Conservation (phyloP, 2,329 filamentous ascomycete genomes). For the Myriosclerotinia duriaeana region DNA sequence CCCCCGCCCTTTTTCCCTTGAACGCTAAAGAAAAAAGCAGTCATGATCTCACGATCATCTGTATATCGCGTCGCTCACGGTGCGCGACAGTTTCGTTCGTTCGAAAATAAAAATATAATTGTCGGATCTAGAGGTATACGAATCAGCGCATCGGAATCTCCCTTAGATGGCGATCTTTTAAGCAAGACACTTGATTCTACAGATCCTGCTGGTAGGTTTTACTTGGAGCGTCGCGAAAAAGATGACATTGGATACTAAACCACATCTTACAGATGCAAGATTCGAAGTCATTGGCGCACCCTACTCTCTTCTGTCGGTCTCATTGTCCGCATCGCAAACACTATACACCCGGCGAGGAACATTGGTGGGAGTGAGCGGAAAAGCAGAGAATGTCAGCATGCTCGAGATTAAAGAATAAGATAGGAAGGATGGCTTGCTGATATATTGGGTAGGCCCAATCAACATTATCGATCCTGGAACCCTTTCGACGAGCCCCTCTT, state of each 20-base stretch:
- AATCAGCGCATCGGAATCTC: slow-evolving; percentile 59
- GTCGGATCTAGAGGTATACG: slow-evolving; percentile 56
- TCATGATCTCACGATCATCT: slow-evolving; percentile 38
- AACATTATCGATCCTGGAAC: slow-evolving; percentile 81
- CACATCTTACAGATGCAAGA: slow-evolving; percentile 67
- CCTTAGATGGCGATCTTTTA: slow-evolving; percentile 56
- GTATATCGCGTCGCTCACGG: slow-evolving; percentile 33
- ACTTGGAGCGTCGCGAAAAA: slow-evolving; percentile 3
- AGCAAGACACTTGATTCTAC: slow-evolving; percentile 47
- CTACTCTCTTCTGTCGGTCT: slow-evolving; percentile 90
- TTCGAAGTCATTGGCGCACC: slow-evolving; percentile 93
- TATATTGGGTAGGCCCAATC: slow-evolving; percentile 67
- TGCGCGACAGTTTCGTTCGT: slow-evolving; percentile 33
- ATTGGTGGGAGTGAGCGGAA: slow-evolving; percentile 84
- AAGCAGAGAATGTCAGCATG: slow-evolving; percentile 75
- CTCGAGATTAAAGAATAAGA: slow-evolving; percentile 21
- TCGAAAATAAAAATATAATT: slow-evolving; percentile 23
- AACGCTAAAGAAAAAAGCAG: slow-evolving; percentile 27
- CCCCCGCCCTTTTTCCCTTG: slow-evolving; percentile 11
- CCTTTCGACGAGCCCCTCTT: slow-evolving; percentile 73
- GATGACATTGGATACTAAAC: slow-evolving; percentile 19
- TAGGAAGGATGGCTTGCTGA: slow-evolving; percentile 24
- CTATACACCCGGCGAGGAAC: slow-evolving; percentile 92
- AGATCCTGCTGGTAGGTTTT: slow-evolving; percentile 34
- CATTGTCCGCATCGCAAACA: slow-evolving; percentile 87